Evolutionary conservation across 2,329 filamentous ascomycete genomes (phyloP).

Genomic region (Epichloe coenophiala): DNA sequence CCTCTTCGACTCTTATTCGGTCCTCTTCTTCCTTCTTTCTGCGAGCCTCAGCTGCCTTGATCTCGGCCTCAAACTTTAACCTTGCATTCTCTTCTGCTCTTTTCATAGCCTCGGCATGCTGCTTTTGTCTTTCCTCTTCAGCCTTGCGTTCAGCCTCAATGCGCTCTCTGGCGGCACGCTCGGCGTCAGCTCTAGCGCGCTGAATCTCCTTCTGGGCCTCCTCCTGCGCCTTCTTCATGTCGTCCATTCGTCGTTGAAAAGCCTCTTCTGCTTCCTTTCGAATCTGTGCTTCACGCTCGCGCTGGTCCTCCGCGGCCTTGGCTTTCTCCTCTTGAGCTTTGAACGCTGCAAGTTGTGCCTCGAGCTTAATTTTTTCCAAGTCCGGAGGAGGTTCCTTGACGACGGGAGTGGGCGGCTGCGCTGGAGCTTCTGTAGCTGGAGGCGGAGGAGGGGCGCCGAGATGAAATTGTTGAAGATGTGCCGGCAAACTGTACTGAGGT

Average conservation of each 20-base stretch:
- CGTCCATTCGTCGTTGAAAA: constrained; percentile 27
- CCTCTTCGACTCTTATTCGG: constrained; percentile 31
- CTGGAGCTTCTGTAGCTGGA: constrained; percentile 25
- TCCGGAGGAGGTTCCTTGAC: constrained; percentile 31
- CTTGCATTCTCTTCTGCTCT: constrained; percentile 24
- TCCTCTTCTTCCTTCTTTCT: constrained; percentile 26
- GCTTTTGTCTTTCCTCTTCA: constrained; percentile 30
- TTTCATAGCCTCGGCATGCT: constrained; percentile 21
- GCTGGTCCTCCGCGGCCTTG: constrained; percentile 31
- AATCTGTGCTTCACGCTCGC: constrained; percentile 30
- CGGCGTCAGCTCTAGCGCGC: constrained; percentile 31
- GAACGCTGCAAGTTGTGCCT: constrained; percentile 42
- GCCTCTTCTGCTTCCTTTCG: constrained; percentile 33
- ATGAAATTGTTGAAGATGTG: constrained; percentile 25
- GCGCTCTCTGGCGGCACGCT: constrained; percentile 28
- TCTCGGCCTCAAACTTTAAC: constrained; percentile 25
- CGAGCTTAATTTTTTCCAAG: constrained; percentile 43
- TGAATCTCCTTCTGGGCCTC: constrained; percentile 34
- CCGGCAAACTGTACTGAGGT: constrained; percentile 8
- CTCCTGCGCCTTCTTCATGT: constrained; percentile 28
- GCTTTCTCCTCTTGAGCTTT: constrained; percentile 31
- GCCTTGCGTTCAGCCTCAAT: constrained; percentile 30
- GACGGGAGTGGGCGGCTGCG: constrained; percentile 19
- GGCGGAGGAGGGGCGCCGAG: constrained; percentile 25
- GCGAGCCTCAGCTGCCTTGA: constrained; percentile 30